These are phyloP conservation scores for Micromonas pusilla DNA, from an alignment of 139 green algal genomes.

Conservation along the genomic window DNA sequence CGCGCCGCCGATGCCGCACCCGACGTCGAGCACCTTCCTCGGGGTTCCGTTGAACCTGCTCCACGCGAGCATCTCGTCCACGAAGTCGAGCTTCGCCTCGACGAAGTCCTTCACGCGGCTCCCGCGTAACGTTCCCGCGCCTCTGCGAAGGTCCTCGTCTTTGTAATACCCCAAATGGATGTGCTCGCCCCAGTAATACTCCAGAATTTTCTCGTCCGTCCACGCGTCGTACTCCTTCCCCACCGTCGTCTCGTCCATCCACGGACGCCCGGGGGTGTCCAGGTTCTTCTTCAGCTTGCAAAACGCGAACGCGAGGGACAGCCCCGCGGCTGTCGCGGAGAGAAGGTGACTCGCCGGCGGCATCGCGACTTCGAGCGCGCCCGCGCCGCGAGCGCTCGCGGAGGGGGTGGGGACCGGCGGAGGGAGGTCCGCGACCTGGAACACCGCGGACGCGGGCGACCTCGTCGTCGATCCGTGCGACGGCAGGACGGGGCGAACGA, in stretches of 20 bases:
- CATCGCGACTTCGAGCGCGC: too few relatives aligned
- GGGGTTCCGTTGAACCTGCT: background rate
- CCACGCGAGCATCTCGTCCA: slow-evolving; percentile 80
- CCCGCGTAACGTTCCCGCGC: slow-evolving; percentile 10
- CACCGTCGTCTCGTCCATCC: slow-evolving; percentile 41
- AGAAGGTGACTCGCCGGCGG: too few relatives aligned
- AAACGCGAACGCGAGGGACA: background rate
- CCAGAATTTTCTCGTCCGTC: slow-evolving; percentile 73
- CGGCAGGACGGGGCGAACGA: background rate
- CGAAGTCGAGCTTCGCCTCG: slow-evolving; percentile 84
- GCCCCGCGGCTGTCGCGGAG: background rate
- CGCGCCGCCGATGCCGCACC: slow-evolving; percentile 88
- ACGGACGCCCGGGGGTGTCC: background rate
- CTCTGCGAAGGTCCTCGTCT: slow-evolving; percentile 41
- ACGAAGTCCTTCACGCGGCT: slow-evolving; percentile 26
- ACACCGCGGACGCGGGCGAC: too few relatives aligned
- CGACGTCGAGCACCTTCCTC: slow-evolving; percentile 72
- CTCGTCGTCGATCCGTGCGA: background rate
- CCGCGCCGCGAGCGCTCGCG: too few relatives aligned
- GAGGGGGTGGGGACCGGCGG: too few relatives aligned
- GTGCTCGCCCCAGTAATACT: slow-evolving; percentile 91
- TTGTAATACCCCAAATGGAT: slow-evolving; percentile 93
- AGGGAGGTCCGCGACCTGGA: too few relatives aligned
- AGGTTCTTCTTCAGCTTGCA: background rate
- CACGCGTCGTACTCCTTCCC: slow-evolving; percentile 88